phyloP scores from a whole-genome alignment of 1,139 yeast species.

The Arxiozyma slooffiae region DNA sequence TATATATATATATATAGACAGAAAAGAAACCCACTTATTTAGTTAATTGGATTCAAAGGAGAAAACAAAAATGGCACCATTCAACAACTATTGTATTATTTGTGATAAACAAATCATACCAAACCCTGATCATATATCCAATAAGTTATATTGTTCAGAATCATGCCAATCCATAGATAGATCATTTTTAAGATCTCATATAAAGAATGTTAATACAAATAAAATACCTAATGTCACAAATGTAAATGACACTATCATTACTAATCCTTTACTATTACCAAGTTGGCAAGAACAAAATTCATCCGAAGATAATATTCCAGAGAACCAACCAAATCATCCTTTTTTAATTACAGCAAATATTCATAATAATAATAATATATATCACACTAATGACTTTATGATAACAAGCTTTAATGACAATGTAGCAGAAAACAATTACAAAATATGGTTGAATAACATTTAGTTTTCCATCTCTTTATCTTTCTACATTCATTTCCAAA shows the following conservation, averaged over 20 bases:
- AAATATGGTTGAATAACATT: conserved; percentile 21
- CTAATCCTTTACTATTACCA: conserved; percentile 5
- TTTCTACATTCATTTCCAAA: not conserved
- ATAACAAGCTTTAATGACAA: conserved; percentile 11
- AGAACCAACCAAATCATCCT: not conserved
- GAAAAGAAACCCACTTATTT: not conserved
- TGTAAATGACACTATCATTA: conserved; percentile 4
- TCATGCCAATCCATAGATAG: conserved; percentile 42
- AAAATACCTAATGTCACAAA: not conserved
- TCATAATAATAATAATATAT: not conserved
- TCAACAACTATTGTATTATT: conserved; percentile 57
- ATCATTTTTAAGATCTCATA: not conserved
- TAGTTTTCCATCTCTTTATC: not conserved
- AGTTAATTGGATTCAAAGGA: not conserved
- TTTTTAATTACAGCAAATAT: not conserved
- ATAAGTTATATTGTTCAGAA: conserved; percentile 46
- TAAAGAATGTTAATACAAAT: not conserved
- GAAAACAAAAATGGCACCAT: conserved; percentile 38
- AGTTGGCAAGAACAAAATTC: conserved; percentile 1
- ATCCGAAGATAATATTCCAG: not conserved
- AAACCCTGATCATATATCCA: not conserved
- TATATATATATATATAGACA: not conserved
- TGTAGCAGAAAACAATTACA: conserved; percentile 25
- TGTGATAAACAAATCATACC: conserved; percentile 49
- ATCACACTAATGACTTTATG: not conserved